A percentile compares a stretch with the other conserved stretches of the same genome.
Conservation (phyloP, 192 early-diverging fungal genomes). For the Gryganskiella cystojenkinii region DNA sequence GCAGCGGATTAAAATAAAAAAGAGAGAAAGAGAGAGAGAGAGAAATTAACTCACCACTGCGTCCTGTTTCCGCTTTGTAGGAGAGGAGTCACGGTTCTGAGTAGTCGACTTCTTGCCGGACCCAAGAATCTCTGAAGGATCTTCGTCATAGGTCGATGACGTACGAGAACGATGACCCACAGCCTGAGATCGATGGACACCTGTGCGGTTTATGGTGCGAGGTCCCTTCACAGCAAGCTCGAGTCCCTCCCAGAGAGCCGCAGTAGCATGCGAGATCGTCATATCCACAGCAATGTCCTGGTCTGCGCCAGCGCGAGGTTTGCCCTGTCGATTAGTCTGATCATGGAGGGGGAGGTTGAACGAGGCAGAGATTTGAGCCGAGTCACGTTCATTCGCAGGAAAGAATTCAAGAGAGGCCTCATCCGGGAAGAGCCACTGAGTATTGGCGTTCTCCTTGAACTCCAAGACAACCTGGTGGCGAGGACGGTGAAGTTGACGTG, state of each 20-base stretch:
- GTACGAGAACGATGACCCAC: constrained; percentile 2
- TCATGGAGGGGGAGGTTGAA: constrained; percentile 15
- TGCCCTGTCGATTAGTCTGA: background rate
- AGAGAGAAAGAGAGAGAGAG: background rate
- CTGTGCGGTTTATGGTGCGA: background rate
- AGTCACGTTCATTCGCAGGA: constrained; percentile 19
- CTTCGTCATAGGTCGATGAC: constrained; percentile 21
- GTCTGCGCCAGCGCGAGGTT: background rate
- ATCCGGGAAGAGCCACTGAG: constrained; percentile 56
- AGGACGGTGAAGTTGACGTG: background rate
- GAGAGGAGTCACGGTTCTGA: background rate
- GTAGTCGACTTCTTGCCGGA: constrained; percentile 11
- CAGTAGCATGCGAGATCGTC: constrained; percentile 22
- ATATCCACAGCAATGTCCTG: constrained; percentile 2
- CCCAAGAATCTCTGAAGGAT: constrained; percentile 34
- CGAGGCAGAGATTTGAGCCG: constrained; percentile 28
- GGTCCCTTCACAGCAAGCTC: constrained; percentile 25
- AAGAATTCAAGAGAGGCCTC: constrained; percentile 54
- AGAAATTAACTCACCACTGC: constrained; percentile 7
- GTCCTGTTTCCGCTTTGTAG: constrained; percentile 22
- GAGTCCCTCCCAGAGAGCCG: constrained; percentile 33
- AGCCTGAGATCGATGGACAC: background rate
- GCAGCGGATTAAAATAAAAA: background rate
- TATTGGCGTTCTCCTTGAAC: constrained; percentile 62
- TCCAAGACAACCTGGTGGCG: constrained; percentile 55